phyloP scores from a whole-genome alignment of 2,329 filamentous ascomycete species.

The Fusarium algeriense region DNA sequence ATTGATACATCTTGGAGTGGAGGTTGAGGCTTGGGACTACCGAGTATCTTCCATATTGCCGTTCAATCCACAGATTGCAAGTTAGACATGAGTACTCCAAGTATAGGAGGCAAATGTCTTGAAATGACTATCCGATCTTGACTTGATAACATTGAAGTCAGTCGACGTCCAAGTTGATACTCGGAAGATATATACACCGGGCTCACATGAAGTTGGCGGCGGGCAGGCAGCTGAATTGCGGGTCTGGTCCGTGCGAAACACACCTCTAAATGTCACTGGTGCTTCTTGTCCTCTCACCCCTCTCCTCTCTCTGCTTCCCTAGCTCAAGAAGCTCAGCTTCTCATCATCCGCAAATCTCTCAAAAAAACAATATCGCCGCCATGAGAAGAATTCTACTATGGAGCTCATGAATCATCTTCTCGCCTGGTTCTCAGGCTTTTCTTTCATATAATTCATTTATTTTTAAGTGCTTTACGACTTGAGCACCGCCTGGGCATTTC shows the following conservation, averaged over 20 bases:
- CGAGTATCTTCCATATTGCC: background rate
- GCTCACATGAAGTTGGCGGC: no score
- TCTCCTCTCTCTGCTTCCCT: background rate
- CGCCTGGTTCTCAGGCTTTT: background rate
- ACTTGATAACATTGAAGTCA: no score
- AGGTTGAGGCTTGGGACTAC: background rate
- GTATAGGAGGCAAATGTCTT: background rate
- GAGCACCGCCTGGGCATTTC: background rate
- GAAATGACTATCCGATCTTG: background rate
- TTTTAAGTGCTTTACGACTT: background rate
- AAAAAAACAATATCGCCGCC: background rate
- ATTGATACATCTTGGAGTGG: no score
- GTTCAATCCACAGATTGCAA: no score
- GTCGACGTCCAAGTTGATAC: background rate
- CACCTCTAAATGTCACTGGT: background rate
- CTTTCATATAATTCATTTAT: background rate
- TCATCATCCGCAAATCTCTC: background rate
- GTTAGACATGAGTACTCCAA: background rate
- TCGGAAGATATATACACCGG: background rate
- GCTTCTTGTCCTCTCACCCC: background rate
- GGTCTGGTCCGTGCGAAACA: background rate
- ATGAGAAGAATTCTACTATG: background rate
- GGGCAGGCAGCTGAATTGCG: background rate
- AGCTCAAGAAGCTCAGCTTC: background rate
- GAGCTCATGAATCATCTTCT: background rate